Evolutionary conservation across 805 yeast genomes (phyloP).

Genomic region (Metschnikowia colocasiae): DNA sequence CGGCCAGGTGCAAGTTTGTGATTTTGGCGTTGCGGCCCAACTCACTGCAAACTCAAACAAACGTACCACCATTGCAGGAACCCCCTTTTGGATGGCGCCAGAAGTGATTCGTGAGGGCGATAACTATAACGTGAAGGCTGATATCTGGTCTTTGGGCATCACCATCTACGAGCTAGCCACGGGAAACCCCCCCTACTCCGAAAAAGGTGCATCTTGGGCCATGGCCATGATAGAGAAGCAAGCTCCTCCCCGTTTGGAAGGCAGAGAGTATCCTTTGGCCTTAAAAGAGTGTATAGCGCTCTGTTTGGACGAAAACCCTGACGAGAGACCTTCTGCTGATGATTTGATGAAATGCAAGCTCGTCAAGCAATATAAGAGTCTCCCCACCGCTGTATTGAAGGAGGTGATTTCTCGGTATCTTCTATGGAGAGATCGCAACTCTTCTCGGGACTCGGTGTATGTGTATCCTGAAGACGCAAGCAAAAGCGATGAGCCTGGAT

Average conservation of each 20-base stretch:
- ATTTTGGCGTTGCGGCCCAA: conserved; percentile 98
- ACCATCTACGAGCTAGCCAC: conserved; percentile 93
- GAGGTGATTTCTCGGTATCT: conserved; percentile 74
- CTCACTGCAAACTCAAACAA: conserved; percentile 69
- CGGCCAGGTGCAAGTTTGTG: conserved; percentile 89
- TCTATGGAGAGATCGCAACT: conserved; percentile 68
- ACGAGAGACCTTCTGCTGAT: conserved; percentile 83
- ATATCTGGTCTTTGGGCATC: conserved; percentile 96
- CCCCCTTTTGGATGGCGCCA: conserved; percentile 99
- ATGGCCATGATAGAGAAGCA: conserved; percentile 90
- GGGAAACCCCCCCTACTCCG: conserved; percentile 96
- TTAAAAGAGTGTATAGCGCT: conserved; percentile 86
- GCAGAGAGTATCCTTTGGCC: conserved; percentile 69
- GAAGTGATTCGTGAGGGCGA: conserved; percentile 93
- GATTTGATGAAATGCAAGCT: conserved; percentile 74
- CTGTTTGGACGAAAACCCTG: conserved; percentile 91
- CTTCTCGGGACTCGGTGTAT: conserved; percentile 51
- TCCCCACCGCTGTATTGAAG: conserved; percentile 58
- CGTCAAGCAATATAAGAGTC: conserved; percentile 56
- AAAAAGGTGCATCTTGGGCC: conserved; percentile 90
- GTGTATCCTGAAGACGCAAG: conserved; percentile 20
- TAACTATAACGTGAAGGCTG: conserved; percentile 85
- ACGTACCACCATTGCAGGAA: conserved; percentile 92
- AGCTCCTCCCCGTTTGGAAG: conserved; percentile 93
- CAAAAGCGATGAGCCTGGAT: conserved; percentile 17